Percentiles rank a stretch among this genome's conserved stretches.
Evolutionary conservation across 2,329 filamentous ascomycete species (phyloP).

Genomic region (Fusarium sp.): DNA sequence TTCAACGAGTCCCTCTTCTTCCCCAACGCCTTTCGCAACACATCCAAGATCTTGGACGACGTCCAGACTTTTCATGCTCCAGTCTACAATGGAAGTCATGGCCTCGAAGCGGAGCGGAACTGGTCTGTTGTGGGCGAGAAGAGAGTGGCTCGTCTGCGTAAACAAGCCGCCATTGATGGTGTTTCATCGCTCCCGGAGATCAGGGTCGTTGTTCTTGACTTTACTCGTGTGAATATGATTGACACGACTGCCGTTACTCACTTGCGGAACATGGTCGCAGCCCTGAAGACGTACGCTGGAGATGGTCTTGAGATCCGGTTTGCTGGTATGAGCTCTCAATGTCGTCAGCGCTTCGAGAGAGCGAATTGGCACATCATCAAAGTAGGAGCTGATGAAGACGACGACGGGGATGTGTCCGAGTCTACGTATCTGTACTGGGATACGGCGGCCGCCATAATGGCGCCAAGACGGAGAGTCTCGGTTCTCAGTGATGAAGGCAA

Average conservation of each 20-base stretch:
- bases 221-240: constrained; percentile 63
- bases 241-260: constrained; percentile 65
- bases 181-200: constrained; percentile 52
- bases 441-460: constrained; percentile 19
- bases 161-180: constrained; percentile 49
- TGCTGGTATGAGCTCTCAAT: constrained; percentile 58
- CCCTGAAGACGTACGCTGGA: constrained; percentile 63
- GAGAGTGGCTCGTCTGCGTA: constrained; percentile 59
- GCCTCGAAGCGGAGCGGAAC: constrained; percentile 54
- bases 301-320: constrained; percentile 60
- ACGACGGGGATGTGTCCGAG: constrained; percentile 7
- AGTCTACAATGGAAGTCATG: constrained; percentile 50
- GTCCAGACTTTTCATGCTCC: constrained; percentile 59
- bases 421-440: constrained; percentile 32
- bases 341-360: constrained; percentile 53
- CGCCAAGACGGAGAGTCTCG: constrained; percentile 33
- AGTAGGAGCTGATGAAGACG: constrained; percentile 13
- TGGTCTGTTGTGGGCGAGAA: constrained; percentile 67
- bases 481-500: constrained; percentile 28
- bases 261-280: constrained; percentile 60
- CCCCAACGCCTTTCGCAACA: constrained; percentile 68
- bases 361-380: constrained; percentile 51
- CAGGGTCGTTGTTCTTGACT: constrained; percentile 63
- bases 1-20: constrained; percentile 71
- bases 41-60: constrained; percentile 61